Evolutionary conservation across 106 monocot genomes (phyloP).

Genomic region (Dendrobium chrysotoxum): DNA sequence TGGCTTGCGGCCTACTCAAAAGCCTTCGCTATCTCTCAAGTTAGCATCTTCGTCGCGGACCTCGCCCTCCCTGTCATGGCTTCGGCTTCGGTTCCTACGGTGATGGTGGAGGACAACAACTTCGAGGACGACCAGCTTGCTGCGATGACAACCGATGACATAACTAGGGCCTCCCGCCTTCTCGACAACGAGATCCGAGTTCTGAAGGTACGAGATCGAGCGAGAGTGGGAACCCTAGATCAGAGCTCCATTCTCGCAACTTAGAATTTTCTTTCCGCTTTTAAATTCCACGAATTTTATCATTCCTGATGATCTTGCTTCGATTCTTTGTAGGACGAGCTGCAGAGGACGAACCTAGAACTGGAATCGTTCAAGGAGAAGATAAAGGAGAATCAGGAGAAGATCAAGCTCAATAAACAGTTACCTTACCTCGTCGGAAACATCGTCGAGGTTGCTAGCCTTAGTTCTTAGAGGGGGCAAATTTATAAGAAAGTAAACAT

Average conservation of each 20-base stretch:
- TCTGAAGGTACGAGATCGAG: constrained; percentile 34
- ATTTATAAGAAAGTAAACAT: no score
- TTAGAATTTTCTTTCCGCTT: background rate
- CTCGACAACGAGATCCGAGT: constrained; percentile 87
- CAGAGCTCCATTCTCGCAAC: background rate
- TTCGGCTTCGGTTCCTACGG: constrained; percentile 8
- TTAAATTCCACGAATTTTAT: background rate
- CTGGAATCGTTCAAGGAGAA: constrained; percentile 76
- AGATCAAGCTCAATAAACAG: constrained; percentile 94
- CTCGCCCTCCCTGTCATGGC: no score
- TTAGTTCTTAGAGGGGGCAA: background rate
- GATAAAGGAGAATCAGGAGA: constrained; percentile 92
- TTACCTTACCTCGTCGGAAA: constrained; percentile 89
- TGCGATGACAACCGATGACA: constrained; percentile 77
- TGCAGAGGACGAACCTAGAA: constrained; percentile 71
- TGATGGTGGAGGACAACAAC: constrained; percentile 32
- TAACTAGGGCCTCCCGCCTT: constrained; percentile 58
- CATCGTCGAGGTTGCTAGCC: constrained; percentile 68
- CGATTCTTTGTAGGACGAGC: constrained; percentile 51
- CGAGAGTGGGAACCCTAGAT: background rate
- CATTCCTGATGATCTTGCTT: background rate
- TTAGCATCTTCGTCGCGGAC: no score
- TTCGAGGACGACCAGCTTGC: constrained; percentile 77
- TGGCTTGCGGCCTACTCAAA: no score
- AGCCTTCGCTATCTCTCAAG: no score